Conservation (phyloP, 1,139 yeast species). For the Chernovozyma aurita region DNA sequence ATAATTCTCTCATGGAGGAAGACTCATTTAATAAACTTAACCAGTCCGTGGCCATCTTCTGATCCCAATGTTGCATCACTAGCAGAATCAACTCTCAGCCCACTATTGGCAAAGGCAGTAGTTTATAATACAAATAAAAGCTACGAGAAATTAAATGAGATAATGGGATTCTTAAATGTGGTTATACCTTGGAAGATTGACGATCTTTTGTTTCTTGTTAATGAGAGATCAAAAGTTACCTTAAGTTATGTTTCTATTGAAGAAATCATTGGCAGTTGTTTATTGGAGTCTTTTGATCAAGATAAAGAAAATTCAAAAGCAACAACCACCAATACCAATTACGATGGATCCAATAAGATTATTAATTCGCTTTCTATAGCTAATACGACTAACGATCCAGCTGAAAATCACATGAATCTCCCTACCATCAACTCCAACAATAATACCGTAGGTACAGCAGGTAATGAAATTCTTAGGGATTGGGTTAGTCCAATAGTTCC, state of each 20-base stretch:
- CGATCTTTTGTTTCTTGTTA: slow-evolving; percentile 50
- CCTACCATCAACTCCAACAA: neutral
- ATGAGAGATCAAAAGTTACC: slow-evolving; percentile 54
- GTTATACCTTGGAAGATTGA: slow-evolving; percentile 57
- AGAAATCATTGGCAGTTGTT: slow-evolving; percentile 60
- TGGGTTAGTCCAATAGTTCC: neutral
- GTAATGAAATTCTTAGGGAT: neutral
- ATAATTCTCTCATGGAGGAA: slow-evolving; percentile 53
- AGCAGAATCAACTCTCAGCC: slow-evolving; percentile 9
- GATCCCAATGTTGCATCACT: slow-evolving; percentile 9
- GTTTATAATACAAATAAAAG: slow-evolving; percentile 21
- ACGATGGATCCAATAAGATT: neutral
- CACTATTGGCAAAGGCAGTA: slow-evolving; percentile 8
- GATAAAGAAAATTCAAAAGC: slow-evolving; percentile 7
- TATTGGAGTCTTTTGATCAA: slow-evolving; percentile 34
- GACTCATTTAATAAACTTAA: slow-evolving; percentile 22
- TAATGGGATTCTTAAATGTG: slow-evolving; percentile 43
- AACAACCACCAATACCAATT: neutral
- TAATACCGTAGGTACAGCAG: neutral
- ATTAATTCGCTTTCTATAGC: neutral
- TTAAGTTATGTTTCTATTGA: slow-evolving; percentile 56
- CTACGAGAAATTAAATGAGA: slow-evolving; percentile 33
- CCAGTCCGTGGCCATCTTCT: slow-evolving; percentile 21
- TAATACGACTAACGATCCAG: neutral
- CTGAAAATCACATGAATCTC: neutral